Base-by-base conservation (phyloP, 2,329 filamentous ascomycete species). In the Pseudogymnoascus sp. region DNA sequence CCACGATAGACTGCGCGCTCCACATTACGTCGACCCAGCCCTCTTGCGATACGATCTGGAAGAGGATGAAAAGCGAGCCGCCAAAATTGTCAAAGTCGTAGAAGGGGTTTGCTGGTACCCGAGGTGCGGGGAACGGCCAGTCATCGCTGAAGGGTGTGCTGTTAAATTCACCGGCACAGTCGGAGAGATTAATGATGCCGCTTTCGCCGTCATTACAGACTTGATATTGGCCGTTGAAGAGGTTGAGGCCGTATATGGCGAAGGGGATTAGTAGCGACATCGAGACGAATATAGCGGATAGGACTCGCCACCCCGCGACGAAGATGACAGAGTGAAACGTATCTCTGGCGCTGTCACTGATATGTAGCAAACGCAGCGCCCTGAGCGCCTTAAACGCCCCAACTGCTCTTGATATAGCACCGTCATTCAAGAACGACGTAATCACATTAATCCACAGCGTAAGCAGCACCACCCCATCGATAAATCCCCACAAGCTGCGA, bases 41-140 rank as follows among this genome's bases (percentile, higher is more conserved):
- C 78, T 99, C 95, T 73, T 99, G 94, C 58, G 92, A 97, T 39
- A 97, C 92, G 73, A 99, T 96, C 72, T 97, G 92, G 76, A 96
- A 99, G 62, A 99, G 88, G 63, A 95, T 95, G 76, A 97, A 97
- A 33, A 99, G 79, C 0, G 92, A 88, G 59, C 89, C 83, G n/a
- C 88, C 89, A 68, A 99, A 99, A 70, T 95, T 88, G 72, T 99
- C 94, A 70, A 99, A 99, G 71, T 88, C 88, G 74, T 88, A 97
- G 70, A 84, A 95, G 0, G 86, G 84, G 67, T 99, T 97, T 1
- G 82, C 74, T 9, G 87, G 90, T 52, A 87, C 83, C 59, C 94
- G 84, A 5, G 94, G 94, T 2, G 91, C 87, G 8, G 96, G 76
- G 61, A 99, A 81, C 7, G 86, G 75, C 92, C 92, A 99, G 55